Conservation (phyloP, 2,329 filamentous ascomycete genomes). For the Ascochyta rabiei region DNA sequence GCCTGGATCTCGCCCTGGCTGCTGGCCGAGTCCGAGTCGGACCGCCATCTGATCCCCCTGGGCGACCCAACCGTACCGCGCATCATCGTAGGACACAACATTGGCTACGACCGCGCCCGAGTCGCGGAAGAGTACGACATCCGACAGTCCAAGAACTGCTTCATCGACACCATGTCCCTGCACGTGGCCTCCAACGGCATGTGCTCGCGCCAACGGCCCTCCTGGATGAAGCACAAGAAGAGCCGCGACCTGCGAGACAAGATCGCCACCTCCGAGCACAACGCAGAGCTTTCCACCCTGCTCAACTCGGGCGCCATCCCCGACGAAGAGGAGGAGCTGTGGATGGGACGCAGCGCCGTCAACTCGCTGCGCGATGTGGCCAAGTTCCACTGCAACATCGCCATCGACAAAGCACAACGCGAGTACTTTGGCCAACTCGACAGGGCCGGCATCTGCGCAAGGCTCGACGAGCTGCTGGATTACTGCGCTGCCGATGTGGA, state of each 20-base stretch:
- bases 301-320: slow-evolving; percentile 70
- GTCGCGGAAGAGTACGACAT: slow-evolving; percentile 88
- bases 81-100: slow-evolving; percentile 90
- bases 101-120: slow-evolving; percentile 91
- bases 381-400: slow-evolving; percentile 90
- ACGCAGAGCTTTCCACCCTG: slow-evolving; percentile 72
- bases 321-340: slow-evolving; percentile 91
- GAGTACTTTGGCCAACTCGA: slow-evolving; percentile 87
- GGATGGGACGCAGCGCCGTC: slow-evolving; percentile 92
- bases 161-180: slow-evolving; percentile 96
- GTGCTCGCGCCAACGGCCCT: slow-evolving; percentile 95
- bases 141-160: slow-evolving; percentile 80
- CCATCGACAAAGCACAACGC: slow-evolving; percentile 86
- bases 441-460: slow-evolving; percentile 69
- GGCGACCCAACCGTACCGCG: slow-evolving; percentile 76
- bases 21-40: slow-evolving; percentile 76
- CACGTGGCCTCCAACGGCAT: slow-evolving; percentile 98
- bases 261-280: slow-evolving; percentile 73
- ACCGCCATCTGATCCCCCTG: slow-evolving; percentile 83
- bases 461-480: slow-evolving; percentile 81
- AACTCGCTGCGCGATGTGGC: slow-evolving; percentile 96
- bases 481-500: slow-evolving; percentile 96
- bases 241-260: slow-evolving; percentile 82
- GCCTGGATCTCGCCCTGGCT: slow-evolving; percentile 97
- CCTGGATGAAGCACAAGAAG: slow-evolving; percentile 97